Base-by-base conservation (phyloP, 1,139 yeast genomes). In the Tardiomyces depauwii region DNA sequence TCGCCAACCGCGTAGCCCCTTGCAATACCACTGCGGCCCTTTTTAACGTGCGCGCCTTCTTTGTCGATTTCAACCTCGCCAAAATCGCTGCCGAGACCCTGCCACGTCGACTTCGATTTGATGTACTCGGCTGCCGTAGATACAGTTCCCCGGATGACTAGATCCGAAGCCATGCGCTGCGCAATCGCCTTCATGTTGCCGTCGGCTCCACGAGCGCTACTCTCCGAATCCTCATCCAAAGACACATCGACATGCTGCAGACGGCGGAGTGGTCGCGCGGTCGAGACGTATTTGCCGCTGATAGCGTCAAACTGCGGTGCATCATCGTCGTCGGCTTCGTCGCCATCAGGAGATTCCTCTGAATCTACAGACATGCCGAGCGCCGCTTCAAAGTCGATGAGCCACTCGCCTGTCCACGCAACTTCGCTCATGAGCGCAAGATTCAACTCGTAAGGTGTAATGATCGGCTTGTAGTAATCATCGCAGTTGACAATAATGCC, bases 321-420 rank as follows among this genome's bases (percentile, higher is more conserved):
- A 39, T 77, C 82, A 28, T 77, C 79, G 1, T 51, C 51, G 7
- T 45, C 56, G 55, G 56, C 59, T 1, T 61, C 58, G 2, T 61
- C 63, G 1, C 59, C 62, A 2, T 58, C 64, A n/a, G n/a, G n/a
- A 2, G 59, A 62, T 21, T 61, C 63, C 11, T 58, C 65, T 14
- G 61, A 55, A 2, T 64, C 66, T 7, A 59, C 59, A 14, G 63
- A 53, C 18, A 69, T 59, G n/a, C 60, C 56, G 50, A 82, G 58
- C 1, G 81, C 73, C 13, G 66, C 67, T 39, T 76, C 71, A 62
- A 88, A 87, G 55, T 85, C 93, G 0, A 89, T 80, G 14, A 85
- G 76, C 98, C 98, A 91, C 55, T 83, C 74, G 0, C 97, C 97
- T 0, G 91, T 81, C 96, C 97, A 89, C 1, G 78, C 70, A 21